These are phyloP conservation scores for Paracoccidioides brasiliensis DNA, from an alignment of 2,329 filamentous ascomycete species.

Conservation along the genomic window DNA sequence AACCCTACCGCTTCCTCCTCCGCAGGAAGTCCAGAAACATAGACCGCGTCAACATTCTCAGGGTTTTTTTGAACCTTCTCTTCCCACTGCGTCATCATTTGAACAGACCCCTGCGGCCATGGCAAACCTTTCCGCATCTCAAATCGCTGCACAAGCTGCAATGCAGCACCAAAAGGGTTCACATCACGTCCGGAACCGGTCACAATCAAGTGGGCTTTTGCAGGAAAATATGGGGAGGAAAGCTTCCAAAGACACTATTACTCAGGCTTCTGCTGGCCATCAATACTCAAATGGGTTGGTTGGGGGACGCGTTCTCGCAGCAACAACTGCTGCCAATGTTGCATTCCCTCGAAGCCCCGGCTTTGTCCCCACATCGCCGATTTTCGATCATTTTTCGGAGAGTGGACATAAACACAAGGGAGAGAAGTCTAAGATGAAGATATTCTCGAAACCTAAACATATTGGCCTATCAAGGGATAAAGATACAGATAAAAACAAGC, in stretches of 20 bases:
- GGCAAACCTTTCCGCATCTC: slow-evolving; percentile 42
- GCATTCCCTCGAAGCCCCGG: slow-evolving; percentile 43
- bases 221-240: slow-evolving; percentile 23
- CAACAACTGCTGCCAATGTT: slow-evolving; percentile 49
- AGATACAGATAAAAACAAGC: slow-evolving; percentile 40
- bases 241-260: slow-evolving; percentile 23
- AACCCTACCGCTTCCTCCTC: slow-evolving; percentile 25
- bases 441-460: slow-evolving; percentile 55
- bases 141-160: slow-evolving; percentile 53
- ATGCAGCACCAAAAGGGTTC: slow-evolving; percentile 40
- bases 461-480: slow-evolving; percentile 50
- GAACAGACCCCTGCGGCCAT: slow-evolving; percentile 28
- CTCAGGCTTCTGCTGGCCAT: slow-evolving; percentile 16
- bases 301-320: slow-evolving; percentile 40
- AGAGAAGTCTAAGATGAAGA: slow-evolving; percentile 54
- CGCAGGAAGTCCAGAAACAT: slow-evolving; percentile 26
- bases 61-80: slow-evolving; percentile 54
- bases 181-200: slow-evolving; percentile 40
- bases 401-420: slow-evolving; percentile 36
- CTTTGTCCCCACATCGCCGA: slow-evolving; percentile 17
- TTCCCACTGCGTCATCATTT: slow-evolving; percentile 40
- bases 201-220: slow-evolving; percentile 37
- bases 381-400: slow-evolving; percentile 9
- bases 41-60: slow-evolving; percentile 45
- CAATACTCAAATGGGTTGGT: slow-evolving; percentile 40